phyloP scores from a whole-genome alignment of 306 rosid species.

The Senna tora region DNA sequence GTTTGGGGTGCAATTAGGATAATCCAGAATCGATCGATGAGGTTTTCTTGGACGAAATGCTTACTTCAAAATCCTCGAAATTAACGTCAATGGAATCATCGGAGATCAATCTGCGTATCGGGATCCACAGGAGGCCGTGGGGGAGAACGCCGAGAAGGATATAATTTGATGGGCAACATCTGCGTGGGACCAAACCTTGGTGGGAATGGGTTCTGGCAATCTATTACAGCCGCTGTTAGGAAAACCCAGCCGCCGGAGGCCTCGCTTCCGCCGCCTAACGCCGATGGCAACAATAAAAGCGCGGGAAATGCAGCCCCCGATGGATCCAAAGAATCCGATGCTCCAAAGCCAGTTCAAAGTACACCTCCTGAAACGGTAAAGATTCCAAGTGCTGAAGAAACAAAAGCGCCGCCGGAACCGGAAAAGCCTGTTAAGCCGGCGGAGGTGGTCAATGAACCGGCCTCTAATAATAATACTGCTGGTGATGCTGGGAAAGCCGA shows the following conservation, averaged over 20 bases:
- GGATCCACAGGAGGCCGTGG: slow-evolving; percentile 39
- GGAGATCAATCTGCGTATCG: slow-evolving; percentile 40
- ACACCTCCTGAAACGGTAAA: slow-evolving; percentile 71
- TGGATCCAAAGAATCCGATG: slow-evolving; percentile 35
- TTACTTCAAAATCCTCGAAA: slow-evolving; percentile 37
- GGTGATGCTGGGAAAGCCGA: slow-evolving; percentile 36
- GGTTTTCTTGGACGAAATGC: background rate
- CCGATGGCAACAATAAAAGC: slow-evolving; percentile 37
- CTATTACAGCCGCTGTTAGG: slow-evolving; percentile 73
- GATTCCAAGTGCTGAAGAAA: slow-evolving; percentile 41
- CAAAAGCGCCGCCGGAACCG: slow-evolving; percentile 40
- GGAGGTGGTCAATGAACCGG: slow-evolving; percentile 24
- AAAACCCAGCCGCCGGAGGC: slow-evolving; percentile 69
- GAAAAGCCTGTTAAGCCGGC: slow-evolving; percentile 34
- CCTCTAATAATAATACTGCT: background rate
- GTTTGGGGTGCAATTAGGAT: background rate
- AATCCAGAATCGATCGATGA: slow-evolving; percentile 21
- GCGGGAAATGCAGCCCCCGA: slow-evolving; percentile 7
- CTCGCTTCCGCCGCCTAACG: slow-evolving; percentile 59
- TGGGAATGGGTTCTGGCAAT: slow-evolving; percentile 66
- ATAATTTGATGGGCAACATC: slow-evolving; percentile 83
- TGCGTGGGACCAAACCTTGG: slow-evolving; percentile 82
- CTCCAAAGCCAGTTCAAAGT: slow-evolving; percentile 52
- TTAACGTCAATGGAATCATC: slow-evolving; percentile 43
- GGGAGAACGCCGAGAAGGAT: slow-evolving; percentile 34